Percentiles rank a stretch among this genome's conserved stretches.
Evolutionary conservation across 257 asterid species (phyloP).

Genomic region (Voacanga thouarsii): DNA sequence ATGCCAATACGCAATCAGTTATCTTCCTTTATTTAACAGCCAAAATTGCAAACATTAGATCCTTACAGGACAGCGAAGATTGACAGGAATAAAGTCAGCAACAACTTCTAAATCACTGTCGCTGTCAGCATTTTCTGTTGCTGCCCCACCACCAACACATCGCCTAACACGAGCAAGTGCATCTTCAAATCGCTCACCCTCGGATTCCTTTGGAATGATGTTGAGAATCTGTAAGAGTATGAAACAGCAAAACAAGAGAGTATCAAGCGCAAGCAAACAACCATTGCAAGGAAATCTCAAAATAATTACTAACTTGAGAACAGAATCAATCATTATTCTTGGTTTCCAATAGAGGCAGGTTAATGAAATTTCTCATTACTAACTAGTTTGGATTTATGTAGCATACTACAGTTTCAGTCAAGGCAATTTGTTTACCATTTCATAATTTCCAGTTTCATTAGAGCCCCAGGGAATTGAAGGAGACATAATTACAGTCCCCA

Average conservation of each 20-base stretch:
- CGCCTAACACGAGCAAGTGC: conserved; percentile 70
- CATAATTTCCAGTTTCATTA: not conserved
- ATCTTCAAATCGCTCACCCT: conserved; percentile 91
- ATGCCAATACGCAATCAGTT: not conserved
- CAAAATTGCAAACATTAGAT: conserved; percentile 12
- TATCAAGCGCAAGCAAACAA: conserved; percentile 3
- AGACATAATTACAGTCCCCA: not conserved
- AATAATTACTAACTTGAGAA: not conserved
- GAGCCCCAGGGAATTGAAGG: not conserved
- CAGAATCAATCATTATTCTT: not conserved
- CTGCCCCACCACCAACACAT: conserved; percentile 76
- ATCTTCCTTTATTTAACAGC: not conserved
- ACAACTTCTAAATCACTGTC: conserved; percentile 99
- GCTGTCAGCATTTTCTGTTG: conserved; percentile 91
- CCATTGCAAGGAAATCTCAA: not conserved
- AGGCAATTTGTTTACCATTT: not conserved
- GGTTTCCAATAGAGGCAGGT: not conserved
- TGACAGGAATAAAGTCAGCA: conserved; percentile 91
- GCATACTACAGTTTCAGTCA: not conserved
- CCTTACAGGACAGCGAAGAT: conserved; percentile 98
- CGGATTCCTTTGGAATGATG: conserved; percentile 78
- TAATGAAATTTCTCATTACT: not conserved
- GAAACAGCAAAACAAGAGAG: conserved; percentile 16
- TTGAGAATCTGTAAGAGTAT: conserved; percentile 54
- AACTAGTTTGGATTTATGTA: not conserved